These are phyloP conservation scores for Paecilomyces variotii DNA, from an alignment of 2,329 filamentous ascomycete genomes.

Conservation along the genomic window DNA sequence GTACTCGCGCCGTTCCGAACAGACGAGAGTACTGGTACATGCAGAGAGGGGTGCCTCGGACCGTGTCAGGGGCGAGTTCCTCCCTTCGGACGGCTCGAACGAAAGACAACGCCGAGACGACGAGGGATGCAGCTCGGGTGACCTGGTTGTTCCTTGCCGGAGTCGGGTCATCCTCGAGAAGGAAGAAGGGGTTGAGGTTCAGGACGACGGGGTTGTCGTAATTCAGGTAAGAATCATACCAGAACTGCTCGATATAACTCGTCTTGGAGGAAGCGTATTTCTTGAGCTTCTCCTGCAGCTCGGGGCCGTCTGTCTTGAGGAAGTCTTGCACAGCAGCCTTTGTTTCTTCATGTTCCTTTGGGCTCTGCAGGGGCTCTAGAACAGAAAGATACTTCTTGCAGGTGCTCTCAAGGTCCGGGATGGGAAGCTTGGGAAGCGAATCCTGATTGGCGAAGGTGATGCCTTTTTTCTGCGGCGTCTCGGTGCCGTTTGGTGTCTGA, in stretches of 20 bases:
- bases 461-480: slow-evolving; percentile 49
- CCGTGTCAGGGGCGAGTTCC: slow-evolving; percentile 79
- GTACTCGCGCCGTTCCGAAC: slow-evolving; percentile 90
- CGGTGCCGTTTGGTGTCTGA: slow-evolving; percentile 33
- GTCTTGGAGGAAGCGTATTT: slow-evolving; percentile 83
- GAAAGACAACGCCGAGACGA: slow-evolving; percentile 83
- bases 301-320: slow-evolving; percentile 68
- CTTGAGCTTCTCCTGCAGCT: slow-evolving; percentile 80
- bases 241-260: slow-evolving; percentile 98
- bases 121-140: slow-evolving; percentile 83
- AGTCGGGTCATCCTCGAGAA: slow-evolving; percentile 94
- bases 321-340: slow-evolving; percentile 76
- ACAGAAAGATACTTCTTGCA: slow-evolving; percentile 72
- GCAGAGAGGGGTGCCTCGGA: slow-evolving; percentile 77
- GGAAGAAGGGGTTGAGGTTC: slow-evolving; percentile 95
- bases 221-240: slow-evolving; percentile 98
- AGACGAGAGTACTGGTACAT: slow-evolving; percentile 98
- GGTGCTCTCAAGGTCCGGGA: slow-evolving; percentile 74
- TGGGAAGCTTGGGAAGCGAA: slow-evolving; percentile 81
- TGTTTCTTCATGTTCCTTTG: slow-evolving; percentile 76
- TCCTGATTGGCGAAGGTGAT: slow-evolving; percentile 88
- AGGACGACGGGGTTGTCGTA: slow-evolving; percentile 96
- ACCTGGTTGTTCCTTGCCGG: slow-evolving; percentile 95
- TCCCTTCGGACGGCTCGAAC: slow-evolving; percentile 88
- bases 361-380: slow-evolving; percentile 70